These are phyloP conservation scores for Fusarium praegraminearum DNA, from an alignment of 2,329 filamentous ascomycete species.

Conservation along the genomic window DNA sequence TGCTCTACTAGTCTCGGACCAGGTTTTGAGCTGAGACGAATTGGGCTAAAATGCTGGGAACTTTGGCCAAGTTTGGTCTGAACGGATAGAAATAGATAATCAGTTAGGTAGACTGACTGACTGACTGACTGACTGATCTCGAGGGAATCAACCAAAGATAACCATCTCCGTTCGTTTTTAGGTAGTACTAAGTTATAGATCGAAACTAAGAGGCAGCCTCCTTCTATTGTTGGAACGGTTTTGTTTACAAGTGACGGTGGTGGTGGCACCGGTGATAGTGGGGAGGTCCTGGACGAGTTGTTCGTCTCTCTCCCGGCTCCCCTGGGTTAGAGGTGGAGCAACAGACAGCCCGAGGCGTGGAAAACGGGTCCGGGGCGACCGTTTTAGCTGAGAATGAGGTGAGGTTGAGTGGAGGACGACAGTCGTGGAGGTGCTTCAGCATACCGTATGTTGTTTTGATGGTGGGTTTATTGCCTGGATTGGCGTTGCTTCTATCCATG, in stretches of 20 bases:
- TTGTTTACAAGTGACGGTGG: slow-evolving; percentile 40
- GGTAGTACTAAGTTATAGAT: slow-evolving; percentile 22
- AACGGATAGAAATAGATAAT: slow-evolving; percentile 2
- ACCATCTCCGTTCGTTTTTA: slow-evolving; percentile 3
- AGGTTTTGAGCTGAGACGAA: slow-evolving; percentile 29
- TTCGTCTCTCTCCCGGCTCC: slow-evolving; percentile 19
- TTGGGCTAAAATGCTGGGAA: slow-evolving; percentile 19
- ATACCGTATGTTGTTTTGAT: not conserved
- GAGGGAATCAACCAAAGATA: not conserved
- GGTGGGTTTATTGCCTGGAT: slow-evolving; percentile 1
- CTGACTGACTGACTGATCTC: not conserved
- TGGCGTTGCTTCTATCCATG: not conserved
- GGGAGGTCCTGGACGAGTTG: slow-evolving; percentile 3
- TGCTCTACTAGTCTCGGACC: slow-evolving; percentile 14
- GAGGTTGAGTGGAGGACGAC: slow-evolving; percentile 30
- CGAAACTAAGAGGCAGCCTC: slow-evolving; percentile 35
- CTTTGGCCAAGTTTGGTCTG: not conserved
- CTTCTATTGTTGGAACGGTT: slow-evolving; percentile 40
- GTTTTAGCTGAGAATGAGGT: slow-evolving; percentile 42
- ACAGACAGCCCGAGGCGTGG: slow-evolving; percentile 11
- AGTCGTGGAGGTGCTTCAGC: slow-evolving; percentile 17
- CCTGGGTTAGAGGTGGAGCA: slow-evolving; percentile 30
- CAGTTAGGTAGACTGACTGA: slow-evolving; percentile 9
- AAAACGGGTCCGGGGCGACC: slow-evolving; percentile 30
- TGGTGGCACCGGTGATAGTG: slow-evolving; percentile 35